phyloP scores from a whole-genome alignment of 768 basidiomycete genomes.

The Boletales sp. region DNA sequence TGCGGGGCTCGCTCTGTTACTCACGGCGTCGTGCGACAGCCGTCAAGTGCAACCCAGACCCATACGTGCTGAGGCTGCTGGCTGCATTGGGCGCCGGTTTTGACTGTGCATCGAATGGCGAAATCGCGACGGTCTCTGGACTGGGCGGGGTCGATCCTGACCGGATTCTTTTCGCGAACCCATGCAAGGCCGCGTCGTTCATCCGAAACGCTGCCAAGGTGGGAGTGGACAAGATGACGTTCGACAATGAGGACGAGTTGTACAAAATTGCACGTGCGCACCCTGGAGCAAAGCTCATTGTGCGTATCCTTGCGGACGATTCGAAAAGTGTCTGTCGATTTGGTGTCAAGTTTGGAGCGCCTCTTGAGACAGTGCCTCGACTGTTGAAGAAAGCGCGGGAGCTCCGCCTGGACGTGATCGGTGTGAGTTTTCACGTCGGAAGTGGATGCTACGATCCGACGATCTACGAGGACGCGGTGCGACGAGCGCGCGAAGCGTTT shows the following conservation, averaged over 20 bases:
- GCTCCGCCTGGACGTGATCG: constrained; percentile 80
- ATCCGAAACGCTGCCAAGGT: constrained; percentile 77
- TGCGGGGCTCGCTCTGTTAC: constrained; percentile 21
- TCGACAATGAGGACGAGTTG: constrained; percentile 96
- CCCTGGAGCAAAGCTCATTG: constrained; percentile 79
- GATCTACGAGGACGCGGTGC: constrained; percentile 87
- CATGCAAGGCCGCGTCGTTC: constrained; percentile 95
- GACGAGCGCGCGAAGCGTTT: constrained; percentile 78
- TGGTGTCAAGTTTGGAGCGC: constrained; percentile 95
- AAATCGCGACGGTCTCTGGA: constrained; percentile 77
- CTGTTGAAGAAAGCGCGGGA: constrained; percentile 78
- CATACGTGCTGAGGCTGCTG: constrained; percentile 86
- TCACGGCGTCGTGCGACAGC: constrained; percentile 46
- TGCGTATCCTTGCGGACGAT: constrained; percentile 98
- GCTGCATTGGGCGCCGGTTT: constrained; percentile 90
- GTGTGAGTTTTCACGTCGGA: constrained; percentile 97
- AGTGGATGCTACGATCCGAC: constrained; percentile 93
- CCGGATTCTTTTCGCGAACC: constrained; percentile 96
- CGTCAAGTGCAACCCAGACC: constrained; percentile 98
- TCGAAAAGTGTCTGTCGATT: constrained; percentile 91
- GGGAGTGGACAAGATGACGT: constrained; percentile 93
- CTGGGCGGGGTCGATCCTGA: constrained; percentile 73
- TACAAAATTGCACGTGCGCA: constrained; percentile 85
- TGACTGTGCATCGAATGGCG: constrained; percentile 95
- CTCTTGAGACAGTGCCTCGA: constrained; percentile 72